Percentiles rank a stretch among this genome's conserved stretches.
These are phyloP conservation scores for Thymus quinquecostatus DNA, from an alignment of 257 asterid genomes.

Conservation along the genomic window DNA sequence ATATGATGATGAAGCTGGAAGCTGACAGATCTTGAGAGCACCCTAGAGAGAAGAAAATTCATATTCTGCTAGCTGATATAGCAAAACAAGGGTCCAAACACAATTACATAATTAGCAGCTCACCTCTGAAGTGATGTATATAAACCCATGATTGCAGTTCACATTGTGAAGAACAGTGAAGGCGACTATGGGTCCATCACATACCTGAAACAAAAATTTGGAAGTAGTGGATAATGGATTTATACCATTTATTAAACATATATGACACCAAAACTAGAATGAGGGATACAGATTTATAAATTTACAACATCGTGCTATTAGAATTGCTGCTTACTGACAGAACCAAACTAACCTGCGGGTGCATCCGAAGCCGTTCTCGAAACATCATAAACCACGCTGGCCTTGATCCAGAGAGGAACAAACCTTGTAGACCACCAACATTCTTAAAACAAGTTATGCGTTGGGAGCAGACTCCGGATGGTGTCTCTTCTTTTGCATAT, in stretches of 20 bases:
- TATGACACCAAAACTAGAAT: background rate
- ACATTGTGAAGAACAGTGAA: slow-evolving; percentile 97
- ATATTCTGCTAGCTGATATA: slow-evolving; percentile 6
- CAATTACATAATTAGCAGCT: slow-evolving; percentile 35
- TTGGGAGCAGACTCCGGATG: slow-evolving; percentile 62
- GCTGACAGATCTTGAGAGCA: slow-evolving; percentile 91
- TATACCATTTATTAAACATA: background rate
- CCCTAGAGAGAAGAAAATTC: slow-evolving; percentile 58
- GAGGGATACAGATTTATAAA: background rate
- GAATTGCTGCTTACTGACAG: slow-evolving; percentile 17
- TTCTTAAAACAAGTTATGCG: slow-evolving; percentile 79
- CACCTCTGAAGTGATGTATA: slow-evolving; percentile 86
- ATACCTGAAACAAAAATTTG: slow-evolving; percentile 59
- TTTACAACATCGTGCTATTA: slow-evolving; percentile 10
- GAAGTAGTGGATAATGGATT: slow-evolving; percentile 24
- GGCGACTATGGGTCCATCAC: slow-evolving; percentile 93
- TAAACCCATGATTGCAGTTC: slow-evolving; percentile 94
- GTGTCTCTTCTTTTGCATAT: slow-evolving; percentile 76
- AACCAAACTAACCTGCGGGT: slow-evolving; percentile 79
- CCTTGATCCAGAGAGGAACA: slow-evolving; percentile 78
- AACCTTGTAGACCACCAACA: slow-evolving; percentile 90
- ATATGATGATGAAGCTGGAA: slow-evolving; percentile 64
- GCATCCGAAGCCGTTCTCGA: slow-evolving; percentile 87
- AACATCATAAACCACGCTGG: slow-evolving; percentile 96
- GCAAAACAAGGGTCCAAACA: slow-evolving; percentile 3